Conservation (phyloP, 2,329 filamentous ascomycete genomes). For the Westerdykella aurantiaca region DNA sequence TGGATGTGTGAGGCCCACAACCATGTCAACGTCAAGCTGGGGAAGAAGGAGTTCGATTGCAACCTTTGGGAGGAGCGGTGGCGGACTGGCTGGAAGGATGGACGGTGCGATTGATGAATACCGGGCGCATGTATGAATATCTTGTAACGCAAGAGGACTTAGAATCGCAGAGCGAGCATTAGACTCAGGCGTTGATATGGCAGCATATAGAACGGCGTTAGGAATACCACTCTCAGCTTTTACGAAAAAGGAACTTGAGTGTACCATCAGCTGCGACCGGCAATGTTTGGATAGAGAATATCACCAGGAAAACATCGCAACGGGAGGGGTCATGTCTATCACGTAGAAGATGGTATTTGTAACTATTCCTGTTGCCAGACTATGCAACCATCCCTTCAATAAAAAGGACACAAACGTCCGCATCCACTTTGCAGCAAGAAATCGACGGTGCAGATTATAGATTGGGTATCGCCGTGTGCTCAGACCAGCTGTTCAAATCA, state of each 20-base stretch:
- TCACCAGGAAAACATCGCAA: background rate
- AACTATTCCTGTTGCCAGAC: slow-evolving; percentile 2
- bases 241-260: no score
- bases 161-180: slow-evolving; percentile 1
- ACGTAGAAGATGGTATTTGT: background rate
- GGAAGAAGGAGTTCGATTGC: slow-evolving; percentile 89
- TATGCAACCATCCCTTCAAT: slow-evolving; percentile 2
- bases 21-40: slow-evolving; percentile 81
- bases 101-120: slow-evolving; percentile 51
- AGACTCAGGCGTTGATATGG: background rate
- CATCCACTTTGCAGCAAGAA: background rate
- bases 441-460: slow-evolving; percentile 3
- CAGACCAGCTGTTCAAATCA: slow-evolving; percentile 21
- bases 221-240: slow-evolving; percentile 3
- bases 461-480: slow-evolving; percentile 10
- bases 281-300: background rate
- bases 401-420: no score
- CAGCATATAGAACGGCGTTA: slow-evolving; percentile 2
- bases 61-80: slow-evolving; percentile 86
- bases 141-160: slow-evolving; percentile 1
- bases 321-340: background rate
- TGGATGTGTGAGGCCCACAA: slow-evolving; percentile 88
- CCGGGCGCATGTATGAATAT: slow-evolving; percentile 5
- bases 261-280: no score
- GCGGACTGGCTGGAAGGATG: slow-evolving; percentile 79